Evolutionary conservation across 768 basidiomycete species (phyloP), one percentile per base, ranked within the genome.

Genomic region (Rhizopogon vinicolor): DNA sequence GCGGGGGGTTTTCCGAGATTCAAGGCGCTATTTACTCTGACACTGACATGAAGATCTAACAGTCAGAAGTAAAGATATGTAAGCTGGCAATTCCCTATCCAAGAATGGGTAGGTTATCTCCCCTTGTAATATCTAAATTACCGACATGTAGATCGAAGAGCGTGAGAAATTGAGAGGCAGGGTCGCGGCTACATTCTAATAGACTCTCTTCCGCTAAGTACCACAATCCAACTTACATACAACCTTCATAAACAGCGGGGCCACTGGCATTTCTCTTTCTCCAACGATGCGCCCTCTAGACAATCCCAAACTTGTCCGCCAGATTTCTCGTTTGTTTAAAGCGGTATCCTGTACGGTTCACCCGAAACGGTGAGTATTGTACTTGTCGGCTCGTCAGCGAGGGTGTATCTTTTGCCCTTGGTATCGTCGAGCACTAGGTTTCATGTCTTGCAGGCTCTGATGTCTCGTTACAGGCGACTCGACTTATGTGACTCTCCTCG

Each of bases 331-430:
- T n/a, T 19, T 61, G 18, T 33, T 71, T 7, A 53, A 51, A 45
- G 13, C 53, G 0, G 10, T 71, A n/a, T 54, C 65, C 16, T 16
- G 54, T 8, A 71, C 43, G 44, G 14, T 65, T 16, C 58, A 57
- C 7, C 19, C 63, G 48, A 62, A 45, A 48, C 58, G 46, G 68
- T 69, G 46, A 53, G 69, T 44, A 37, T 8, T 10, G 7, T 35
- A n/a, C 19, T 33, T 51, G 3, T 7, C 5, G 16, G 3, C 2
- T 14, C 46, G 7, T 48, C 46, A 7, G 35, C 31, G 19, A 16
- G 35, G 33, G 31, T 22, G 10, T 6, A 31, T 33, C 10, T 5
- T 29, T 16, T 18, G 12, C 46, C 46, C 46, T 48, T 31, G 1
- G 33, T 22, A 16, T 35, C 3, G 4, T 35, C 19, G 46, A 35